Evolutionary conservation across 2,329 filamentous ascomycete genomes (phyloP).

Genomic region (Talaromyces sp.): DNA sequence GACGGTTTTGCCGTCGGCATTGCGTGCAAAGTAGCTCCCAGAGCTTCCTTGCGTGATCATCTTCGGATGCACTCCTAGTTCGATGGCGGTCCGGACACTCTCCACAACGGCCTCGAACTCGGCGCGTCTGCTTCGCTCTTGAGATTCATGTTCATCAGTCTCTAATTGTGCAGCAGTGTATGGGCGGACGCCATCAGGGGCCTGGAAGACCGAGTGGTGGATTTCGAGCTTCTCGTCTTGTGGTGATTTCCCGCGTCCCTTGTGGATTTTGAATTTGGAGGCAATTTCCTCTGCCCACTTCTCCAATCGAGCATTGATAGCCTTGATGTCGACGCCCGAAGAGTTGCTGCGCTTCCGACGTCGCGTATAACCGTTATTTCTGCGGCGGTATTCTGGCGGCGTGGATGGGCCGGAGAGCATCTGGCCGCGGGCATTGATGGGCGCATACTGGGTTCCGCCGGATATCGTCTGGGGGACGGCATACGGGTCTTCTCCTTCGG

Average conservation of each 20-base stretch:
- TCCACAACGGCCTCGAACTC: conserved; percentile 87
- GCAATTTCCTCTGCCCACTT: conserved; percentile 98
- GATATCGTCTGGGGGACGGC: conserved; percentile 52
- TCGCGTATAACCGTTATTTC: conserved; percentile 41
- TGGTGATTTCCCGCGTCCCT: conserved; percentile 64
- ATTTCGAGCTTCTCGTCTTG: conserved; percentile 91
- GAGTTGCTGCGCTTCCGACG: conserved; percentile 62
- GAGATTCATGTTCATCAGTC: conserved; percentile 51
- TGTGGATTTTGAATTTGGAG: conserved; percentile 85
- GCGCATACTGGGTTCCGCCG: conserved; percentile 55
- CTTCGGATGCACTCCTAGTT: conserved; percentile 84
- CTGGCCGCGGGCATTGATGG: conserved; percentile 50
- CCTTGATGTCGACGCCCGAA: conserved; percentile 93
- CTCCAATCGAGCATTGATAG: conserved; percentile 92
- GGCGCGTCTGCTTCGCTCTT: conserved; percentile 60
- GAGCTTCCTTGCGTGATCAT: conserved; percentile 98
- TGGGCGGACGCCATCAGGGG: conserved; percentile 80
- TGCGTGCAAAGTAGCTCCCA: conserved; percentile 94
- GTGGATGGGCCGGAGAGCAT: conserved; percentile 32
- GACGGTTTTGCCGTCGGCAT: conserved; percentile 85
- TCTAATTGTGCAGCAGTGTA: conserved; percentile 70
- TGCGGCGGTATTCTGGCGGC: conserved; percentile 39
- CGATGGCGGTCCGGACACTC: conserved; percentile 83
- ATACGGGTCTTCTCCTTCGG: conserved; percentile 60
- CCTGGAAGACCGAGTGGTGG: conserved; percentile 93